Conservation (phyloP, 1,284 basidiomycete genomes). For the Leccinum pallidistipes region DNA sequence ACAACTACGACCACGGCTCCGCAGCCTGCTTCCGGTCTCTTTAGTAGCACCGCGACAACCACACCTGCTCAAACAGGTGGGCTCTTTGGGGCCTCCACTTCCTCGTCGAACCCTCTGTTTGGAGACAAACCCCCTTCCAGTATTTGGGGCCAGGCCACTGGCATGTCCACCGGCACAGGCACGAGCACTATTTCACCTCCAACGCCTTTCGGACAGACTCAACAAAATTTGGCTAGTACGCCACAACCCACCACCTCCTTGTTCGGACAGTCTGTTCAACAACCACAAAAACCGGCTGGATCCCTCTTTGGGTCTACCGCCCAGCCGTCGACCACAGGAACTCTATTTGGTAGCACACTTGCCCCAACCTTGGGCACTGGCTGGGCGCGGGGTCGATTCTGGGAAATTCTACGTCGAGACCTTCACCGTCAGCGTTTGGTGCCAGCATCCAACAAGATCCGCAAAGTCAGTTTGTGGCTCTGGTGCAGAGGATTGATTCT, state of each 20-base stretch:
- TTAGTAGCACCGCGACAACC: conserved; percentile 13
- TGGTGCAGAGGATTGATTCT: conserved; percentile 64
- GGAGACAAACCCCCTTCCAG: conserved; percentile 24
- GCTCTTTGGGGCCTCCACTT: conserved; percentile 21
- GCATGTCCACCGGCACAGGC: conserved; percentile 17
- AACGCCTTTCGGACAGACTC: conserved; percentile 36
- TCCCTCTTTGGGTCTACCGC: conserved; percentile 36
- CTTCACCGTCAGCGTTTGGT: conserved; percentile 29
- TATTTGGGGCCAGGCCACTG: conserved; percentile 16
- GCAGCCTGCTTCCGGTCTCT: conserved; percentile 18
- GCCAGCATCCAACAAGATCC: conserved; percentile 51
- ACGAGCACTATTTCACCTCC: conserved; percentile 22
- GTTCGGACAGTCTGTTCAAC: conserved; percentile 32
- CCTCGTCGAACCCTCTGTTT: conserved; percentile 27
- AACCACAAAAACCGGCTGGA: conserved; percentile 30
- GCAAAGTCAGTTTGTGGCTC: conserved; percentile 56
- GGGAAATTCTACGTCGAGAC: conserved; percentile 22
- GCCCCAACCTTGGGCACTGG: conserved; percentile 28
- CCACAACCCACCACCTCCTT: conserved; percentile 28
- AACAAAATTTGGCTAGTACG: conserved; percentile 9
- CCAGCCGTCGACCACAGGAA: conserved; percentile 30
- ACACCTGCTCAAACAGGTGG: conserved; percentile 17
- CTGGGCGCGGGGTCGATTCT: conserved; percentile 25
- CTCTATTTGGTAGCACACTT: conserved; percentile 35
- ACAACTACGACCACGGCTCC: conserved; percentile 12